Percentiles rank a stretch among this genome's conserved stretches.
Conservation (phyloP, 345 rosid species). For the Salix purpurea region DNA sequence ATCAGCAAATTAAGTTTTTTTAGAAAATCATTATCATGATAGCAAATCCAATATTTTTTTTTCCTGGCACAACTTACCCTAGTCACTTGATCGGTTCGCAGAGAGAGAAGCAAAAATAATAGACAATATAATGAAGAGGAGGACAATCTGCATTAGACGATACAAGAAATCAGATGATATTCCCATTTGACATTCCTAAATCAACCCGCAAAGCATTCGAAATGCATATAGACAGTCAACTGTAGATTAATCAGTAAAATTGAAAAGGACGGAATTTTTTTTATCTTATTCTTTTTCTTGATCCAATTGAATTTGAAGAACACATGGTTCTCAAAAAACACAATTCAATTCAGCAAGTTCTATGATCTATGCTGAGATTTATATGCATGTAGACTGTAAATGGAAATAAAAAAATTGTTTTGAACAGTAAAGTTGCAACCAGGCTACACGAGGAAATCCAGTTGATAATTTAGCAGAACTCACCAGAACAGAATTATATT, state of each 20-base stretch:
- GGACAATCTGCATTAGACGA: constrained; percentile 32
- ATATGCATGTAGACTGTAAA: not conserved
- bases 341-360: not conserved
- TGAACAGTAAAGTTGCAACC: not conserved
- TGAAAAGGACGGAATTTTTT: not conserved
- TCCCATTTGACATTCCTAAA: not conserved
- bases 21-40: not conserved
- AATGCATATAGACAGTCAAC: not conserved
- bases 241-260: not conserved
- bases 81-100: constrained; percentile 23
- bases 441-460: not conserved
- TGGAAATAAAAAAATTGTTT: not conserved
- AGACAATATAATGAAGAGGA: constrained; percentile 39
- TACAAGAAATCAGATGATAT: constrained; percentile 13
- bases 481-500: constrained; percentile 30
- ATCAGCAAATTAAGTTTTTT: not conserved
- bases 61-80: constrained; percentile 13
- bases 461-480: not conserved
- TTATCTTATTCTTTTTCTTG: too few relatives aligned
- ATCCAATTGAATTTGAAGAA: not conserved
- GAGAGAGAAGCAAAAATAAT: constrained; percentile 30
- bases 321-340: not conserved
- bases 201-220: not conserved
- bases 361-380: not conserved
- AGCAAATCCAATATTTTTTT: not conserved